Conservation (phyloP, 2,329 filamentous ascomycete species). For the Monilinia polystroma region DNA sequence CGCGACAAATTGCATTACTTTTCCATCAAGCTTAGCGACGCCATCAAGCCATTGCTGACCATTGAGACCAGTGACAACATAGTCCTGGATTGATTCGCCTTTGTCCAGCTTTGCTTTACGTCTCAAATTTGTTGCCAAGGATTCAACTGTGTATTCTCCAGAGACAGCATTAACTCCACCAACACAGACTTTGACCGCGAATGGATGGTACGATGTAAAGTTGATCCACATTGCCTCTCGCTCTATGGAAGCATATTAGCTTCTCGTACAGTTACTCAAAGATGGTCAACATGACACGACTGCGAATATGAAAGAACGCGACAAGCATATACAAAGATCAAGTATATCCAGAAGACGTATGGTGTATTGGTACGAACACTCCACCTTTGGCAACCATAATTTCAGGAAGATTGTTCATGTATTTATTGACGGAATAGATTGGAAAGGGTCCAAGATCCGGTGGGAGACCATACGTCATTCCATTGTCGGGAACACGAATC, state of each 20-base stretch:
- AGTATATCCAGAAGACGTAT: slow-evolving; percentile 20
- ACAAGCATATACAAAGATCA: neutral
- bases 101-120: neutral
- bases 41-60: slow-evolving; percentile 28
- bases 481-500: slow-evolving; percentile 46
- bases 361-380: slow-evolving; percentile 49
- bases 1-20: slow-evolving; percentile 26
- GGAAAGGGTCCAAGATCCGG: slow-evolving; percentile 44
- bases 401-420: slow-evolving; percentile 39
- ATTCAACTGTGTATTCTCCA: slow-evolving; percentile 31
- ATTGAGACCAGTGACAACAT: slow-evolving; percentile 29
- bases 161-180: slow-evolving; percentile 47
- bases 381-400: slow-evolving; percentile 45
- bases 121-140: neutral
- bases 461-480: slow-evolving; percentile 39
- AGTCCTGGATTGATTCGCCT: slow-evolving; percentile 42
- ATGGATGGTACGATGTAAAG: slow-evolving; percentile 36
- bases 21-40: slow-evolving; percentile 24
- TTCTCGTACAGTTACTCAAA: neutral
- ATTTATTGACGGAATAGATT: slow-evolving; percentile 42
- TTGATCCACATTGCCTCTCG: slow-evolving; percentile 47
- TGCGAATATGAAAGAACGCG: neutral
- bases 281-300: neutral
- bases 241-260: slow-evolving; percentile 28
- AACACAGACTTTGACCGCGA: slow-evolving; percentile 44